These are phyloP conservation scores for Fusarium dlaminii DNA, from an alignment of 2,329 filamentous ascomycete genomes.

Conservation along the genomic window DNA sequence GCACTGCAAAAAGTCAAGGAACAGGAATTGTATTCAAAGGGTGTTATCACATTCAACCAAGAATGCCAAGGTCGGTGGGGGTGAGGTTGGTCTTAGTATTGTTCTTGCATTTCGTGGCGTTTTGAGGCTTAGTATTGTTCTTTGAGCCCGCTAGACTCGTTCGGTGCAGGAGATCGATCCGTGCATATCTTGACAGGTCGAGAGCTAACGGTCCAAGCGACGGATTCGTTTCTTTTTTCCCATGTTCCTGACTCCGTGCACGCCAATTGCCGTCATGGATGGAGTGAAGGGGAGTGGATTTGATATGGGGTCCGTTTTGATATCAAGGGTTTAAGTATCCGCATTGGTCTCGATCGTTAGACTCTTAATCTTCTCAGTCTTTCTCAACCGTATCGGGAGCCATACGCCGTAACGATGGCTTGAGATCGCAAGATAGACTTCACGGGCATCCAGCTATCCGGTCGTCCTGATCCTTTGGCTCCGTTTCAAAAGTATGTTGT, in stretches of 20 bases:
- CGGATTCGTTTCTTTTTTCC: conserved; percentile 14
- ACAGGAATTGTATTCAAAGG: conserved; percentile 22
- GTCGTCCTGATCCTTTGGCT: conserved; percentile 2
- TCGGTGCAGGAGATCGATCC: conserved; percentile 14
- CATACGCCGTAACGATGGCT: conserved; percentile 3
- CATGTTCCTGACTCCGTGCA: conserved; percentile 25
- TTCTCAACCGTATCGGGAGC: background rate
- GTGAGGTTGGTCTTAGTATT: conserved; percentile 44
- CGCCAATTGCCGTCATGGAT: conserved; percentile 8
- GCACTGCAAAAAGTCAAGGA: background rate
- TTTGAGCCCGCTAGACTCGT: conserved; percentile 19
- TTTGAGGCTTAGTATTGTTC: conserved; percentile 48
- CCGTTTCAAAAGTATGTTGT: conserved; percentile 14
- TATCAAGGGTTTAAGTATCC: background rate
- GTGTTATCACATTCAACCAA: conserved; percentile 29
- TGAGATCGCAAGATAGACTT: conserved; percentile 11
- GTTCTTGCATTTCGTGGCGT: conserved; percentile 45
- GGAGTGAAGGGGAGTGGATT: background rate
- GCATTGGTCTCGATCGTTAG: conserved; percentile 15
- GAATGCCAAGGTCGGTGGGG: conserved; percentile 23
- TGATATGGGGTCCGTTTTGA: background rate
- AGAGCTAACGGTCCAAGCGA: conserved; percentile 22
- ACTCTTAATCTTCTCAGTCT: background rate
- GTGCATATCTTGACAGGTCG: conserved; percentile 34
- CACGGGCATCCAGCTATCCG: conserved; percentile 7